Conservation (phyloP, 768 basidiomycete species). For the Sporobolomyces pararoseus region DNA sequence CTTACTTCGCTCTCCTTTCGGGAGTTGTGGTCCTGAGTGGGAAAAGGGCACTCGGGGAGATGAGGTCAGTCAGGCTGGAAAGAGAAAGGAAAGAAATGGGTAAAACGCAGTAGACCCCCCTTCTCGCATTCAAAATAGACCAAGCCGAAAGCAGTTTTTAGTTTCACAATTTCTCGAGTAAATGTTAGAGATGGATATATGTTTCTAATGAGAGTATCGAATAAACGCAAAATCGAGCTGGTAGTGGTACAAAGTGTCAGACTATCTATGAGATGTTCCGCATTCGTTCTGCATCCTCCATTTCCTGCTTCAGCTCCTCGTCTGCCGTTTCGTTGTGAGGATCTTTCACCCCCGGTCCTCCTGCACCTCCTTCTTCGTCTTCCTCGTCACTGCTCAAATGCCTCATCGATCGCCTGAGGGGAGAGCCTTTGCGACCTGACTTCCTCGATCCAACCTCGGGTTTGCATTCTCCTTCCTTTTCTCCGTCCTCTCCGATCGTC, state of each 20-base stretch:
- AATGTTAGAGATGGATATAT: too few species aligned
- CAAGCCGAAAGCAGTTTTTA: too few species aligned
- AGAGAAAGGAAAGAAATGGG: conserved; percentile 5
- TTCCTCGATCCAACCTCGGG: background rate
- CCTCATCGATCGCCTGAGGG: background rate
- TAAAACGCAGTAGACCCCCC: background rate
- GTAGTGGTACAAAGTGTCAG: too few species aligned
- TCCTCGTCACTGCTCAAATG: background rate
- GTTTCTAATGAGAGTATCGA: too few species aligned
- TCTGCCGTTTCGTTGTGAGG: conserved; percentile 4
- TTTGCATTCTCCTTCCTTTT: background rate
- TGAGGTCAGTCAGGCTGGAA: conserved; percentile 21
- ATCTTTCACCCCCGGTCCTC: background rate
- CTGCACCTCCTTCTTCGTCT: conserved; percentile 5
- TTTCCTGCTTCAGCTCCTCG: conserved; percentile 10
- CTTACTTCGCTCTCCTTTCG: conserved; percentile 19
- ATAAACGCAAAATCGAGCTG: too few species aligned
- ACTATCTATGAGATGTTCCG: background rate
- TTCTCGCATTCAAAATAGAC: too few species aligned
- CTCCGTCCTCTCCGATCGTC: background rate
- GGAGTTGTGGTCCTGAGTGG: conserved; percentile 14
- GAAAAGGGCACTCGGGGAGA: conserved; percentile 32
- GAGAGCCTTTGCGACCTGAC: background rate
- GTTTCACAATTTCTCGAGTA: too few species aligned
- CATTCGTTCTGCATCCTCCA: conserved; percentile 20